Base-by-base conservation (phyloP, 2,329 filamentous ascomycete species). In the Dothistroma septosporum region DNA sequence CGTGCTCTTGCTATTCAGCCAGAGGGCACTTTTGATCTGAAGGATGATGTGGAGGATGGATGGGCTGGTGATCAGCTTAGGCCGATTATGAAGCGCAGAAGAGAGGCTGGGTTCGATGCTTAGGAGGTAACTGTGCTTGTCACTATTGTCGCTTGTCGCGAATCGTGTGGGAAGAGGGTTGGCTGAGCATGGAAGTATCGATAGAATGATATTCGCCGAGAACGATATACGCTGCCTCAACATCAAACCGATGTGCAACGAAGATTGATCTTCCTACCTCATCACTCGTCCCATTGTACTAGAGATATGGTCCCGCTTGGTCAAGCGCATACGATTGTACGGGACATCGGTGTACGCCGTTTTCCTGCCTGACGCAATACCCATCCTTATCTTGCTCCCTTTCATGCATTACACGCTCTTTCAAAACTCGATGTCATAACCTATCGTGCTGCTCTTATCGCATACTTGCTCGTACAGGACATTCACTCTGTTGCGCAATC, bases 41-140 rank as follows among this genome's bases (percentile, higher is more conserved):
- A 50, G 22, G 47, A 50, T 31, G 47, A 50, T 50, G 47, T 50
- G 12, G 47, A 50, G 21, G 47, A 50, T 50, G 47, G 47, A n/a
- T 50, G 47, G 47, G 47, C 21, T 14, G 47, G 47, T 5, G 47
- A 50, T 50, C 47, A 50, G 47, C 16, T 50, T 2, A 24, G 47
- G 21, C 47, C 47, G 16, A 50, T 50, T 21, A 50, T 50, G 28
- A 50, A 50, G 47, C 47, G 47, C 2, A 50, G 47, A n/a, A 11
- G 47, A n/a, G 47, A 50, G 47, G 47, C 47, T 24, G 47, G 47
- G 28, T 50, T 50, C 19, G 47, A 50, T 31, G 47, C 47, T 50
- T 50, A 21, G 24, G 44, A 8, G 44, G 21, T 7, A 8, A n/a
- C 14, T 47, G 44, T n/a, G 16, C 21, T 7, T 47, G 44, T 47